Conservation (phyloP, 2,329 filamentous ascomycete species). For the Colletotrichum sp. region DNA sequence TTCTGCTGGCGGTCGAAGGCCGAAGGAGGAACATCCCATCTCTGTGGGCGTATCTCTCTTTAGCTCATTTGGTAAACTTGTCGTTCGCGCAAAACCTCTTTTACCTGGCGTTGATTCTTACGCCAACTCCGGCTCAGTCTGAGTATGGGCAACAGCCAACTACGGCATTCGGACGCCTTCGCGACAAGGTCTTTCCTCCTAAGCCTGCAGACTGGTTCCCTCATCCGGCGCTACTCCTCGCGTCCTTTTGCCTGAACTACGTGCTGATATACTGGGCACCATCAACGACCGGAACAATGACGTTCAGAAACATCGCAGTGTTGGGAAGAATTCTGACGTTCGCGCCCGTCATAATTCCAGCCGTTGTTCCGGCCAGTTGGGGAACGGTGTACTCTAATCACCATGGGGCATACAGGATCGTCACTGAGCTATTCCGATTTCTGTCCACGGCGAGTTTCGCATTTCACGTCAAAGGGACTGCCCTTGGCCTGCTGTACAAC, state of each 20-base stretch:
- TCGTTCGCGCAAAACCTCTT: conserved; percentile 70
- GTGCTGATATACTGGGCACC: conserved; percentile 41
- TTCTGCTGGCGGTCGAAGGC: conserved; percentile 65
- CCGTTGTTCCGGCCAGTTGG: conserved; percentile 53
- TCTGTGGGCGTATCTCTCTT: conserved; percentile 59
- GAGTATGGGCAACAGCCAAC: conserved; percentile 28
- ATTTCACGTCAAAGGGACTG: conserved; percentile 50
- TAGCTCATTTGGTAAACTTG: conserved; percentile 65
- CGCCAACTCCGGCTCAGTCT: conserved; percentile 50
- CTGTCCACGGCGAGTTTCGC: conserved; percentile 48
- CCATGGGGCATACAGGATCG: conserved; percentile 43
- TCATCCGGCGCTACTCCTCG: conserved; percentile 37
- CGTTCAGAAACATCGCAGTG: conserved; percentile 39
- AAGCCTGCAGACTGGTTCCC: conserved; percentile 52
- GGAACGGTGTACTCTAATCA: conserved; percentile 48
- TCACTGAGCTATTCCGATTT: conserved; percentile 51
- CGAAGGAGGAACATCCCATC: conserved; percentile 60
- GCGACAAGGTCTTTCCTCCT: conserved; percentile 35
- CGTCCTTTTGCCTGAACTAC: conserved; percentile 39
- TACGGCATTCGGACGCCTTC: conserved; percentile 32
- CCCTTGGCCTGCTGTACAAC: conserved; percentile 49
- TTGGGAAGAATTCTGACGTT: conserved; percentile 45
- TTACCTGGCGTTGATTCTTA: conserved; percentile 62
- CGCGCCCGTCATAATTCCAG: conserved; percentile 49
- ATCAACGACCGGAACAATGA: conserved; percentile 42